Base-by-base conservation (phyloP, 2,329 filamentous ascomycete species). In the Colletotrichum lupini region DNA sequence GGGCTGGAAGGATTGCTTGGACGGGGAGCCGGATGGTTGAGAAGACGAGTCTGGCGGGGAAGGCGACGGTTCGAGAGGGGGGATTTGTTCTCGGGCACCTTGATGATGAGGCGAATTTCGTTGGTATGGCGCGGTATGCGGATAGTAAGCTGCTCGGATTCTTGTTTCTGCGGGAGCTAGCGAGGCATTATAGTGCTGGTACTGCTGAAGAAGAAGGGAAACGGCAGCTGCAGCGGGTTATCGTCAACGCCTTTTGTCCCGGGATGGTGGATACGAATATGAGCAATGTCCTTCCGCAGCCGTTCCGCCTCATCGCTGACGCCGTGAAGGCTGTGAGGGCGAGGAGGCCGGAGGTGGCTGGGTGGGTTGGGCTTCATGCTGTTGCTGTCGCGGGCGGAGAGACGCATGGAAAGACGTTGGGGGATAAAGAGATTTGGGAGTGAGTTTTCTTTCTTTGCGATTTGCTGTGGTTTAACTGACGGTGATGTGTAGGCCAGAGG, bases 231-330 rank as follows among this genome's bases (percentile, higher is more conserved):
- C 42, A 67, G 9, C 32, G 24, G 46, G 63, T 67, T n/a, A 71
- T 71, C n/a, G 42, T 56, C 35, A 71, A 71, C 42, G 63, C 55
- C 9, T 71, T 67, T 32, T 71, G 68, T 55, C 68, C 68, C 32
- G 68, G 63, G 46, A 71, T 67, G 68, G 63, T 71, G 42, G 37
- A 67, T n/a, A 67, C 63, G 28, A 24, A n/a, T n/a, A 55, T 71
- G 55, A 71, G 61, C 68, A 32, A 71, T 16, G 63, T 67, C 5
- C 55, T 71, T 4, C 55, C 68, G 0, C 32, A 42, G 30, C 63
- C 63, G 5, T 32, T 71, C 1, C 63, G 62, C 8, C 19, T 67
- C 14, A 28, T 53, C 19, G 7, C 57, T 11, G 64, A 52, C 9
- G 56, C 46, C 14, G n/a, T 71, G 19, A 67, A 59, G 42, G 63